A percentile compares a stretch with the other conserved stretches of the same genome.
phyloP scores from a whole-genome alignment of 441 rosid species.

The Pelargonium fulgidum region DNA sequence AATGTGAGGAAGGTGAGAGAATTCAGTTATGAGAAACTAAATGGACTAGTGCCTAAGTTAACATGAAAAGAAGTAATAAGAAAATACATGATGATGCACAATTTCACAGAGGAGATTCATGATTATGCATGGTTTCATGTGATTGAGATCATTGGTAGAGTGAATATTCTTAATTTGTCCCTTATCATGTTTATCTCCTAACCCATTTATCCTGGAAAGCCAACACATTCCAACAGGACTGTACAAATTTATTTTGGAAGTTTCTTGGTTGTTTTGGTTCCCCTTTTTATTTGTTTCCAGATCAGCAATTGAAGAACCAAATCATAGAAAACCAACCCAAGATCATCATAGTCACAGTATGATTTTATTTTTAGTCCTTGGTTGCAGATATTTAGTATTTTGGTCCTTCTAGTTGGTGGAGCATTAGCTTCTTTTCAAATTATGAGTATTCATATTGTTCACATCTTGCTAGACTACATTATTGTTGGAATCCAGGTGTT shows the following conservation, averaged over 20 bases:
- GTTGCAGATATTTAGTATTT: neutral
- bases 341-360: neutral
- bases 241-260: neutral
- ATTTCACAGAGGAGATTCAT: too few relatives aligned
- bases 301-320: neutral
- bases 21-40: too few relatives aligned
- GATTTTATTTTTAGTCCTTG: neutral
- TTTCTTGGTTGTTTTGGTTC: neutral
- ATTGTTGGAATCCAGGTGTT: neutral
- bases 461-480: slow-evolving; percentile 1
- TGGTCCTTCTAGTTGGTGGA: neutral
- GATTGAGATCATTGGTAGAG: too few relatives aligned
- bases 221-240: too few relatives aligned
- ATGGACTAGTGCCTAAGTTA: too few relatives aligned
- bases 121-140: too few relatives aligned
- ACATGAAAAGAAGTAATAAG: too few relatives aligned
- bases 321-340: neutral
- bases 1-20: too few relatives aligned
- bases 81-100: too few relatives aligned
- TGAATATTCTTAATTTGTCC: too few relatives aligned
- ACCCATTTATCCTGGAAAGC: too few relatives aligned
- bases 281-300: neutral
- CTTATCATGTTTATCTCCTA: too few relatives aligned
- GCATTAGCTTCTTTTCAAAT: neutral
- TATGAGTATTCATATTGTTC: neutral